A percentile compares a stretch with the other conserved stretches of the same genome.
These are phyloP conservation scores for Dothiorella sarmentorum DNA, from an alignment of 2,329 filamentous ascomycete species.

Conservation along the genomic window DNA sequence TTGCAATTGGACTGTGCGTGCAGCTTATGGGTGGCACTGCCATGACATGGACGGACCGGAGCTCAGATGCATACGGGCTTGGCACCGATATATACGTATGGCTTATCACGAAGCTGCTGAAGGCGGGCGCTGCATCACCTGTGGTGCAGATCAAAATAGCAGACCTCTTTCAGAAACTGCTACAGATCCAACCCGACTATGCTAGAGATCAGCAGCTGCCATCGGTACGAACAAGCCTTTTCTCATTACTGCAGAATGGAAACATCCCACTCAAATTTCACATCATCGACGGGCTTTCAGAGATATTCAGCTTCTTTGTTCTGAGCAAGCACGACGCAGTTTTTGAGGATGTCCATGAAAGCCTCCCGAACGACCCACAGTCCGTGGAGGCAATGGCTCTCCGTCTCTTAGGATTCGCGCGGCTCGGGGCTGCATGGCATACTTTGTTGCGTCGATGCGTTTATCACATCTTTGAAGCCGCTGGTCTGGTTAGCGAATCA, in stretches of 20 bases:
- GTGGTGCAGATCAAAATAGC: constrained; percentile 65
- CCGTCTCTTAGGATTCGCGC: constrained; percentile 71
- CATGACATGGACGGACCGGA: constrained; percentile 59
- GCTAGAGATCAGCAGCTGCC: constrained; percentile 57
- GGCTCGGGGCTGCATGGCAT: constrained; percentile 77
- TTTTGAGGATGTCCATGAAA: constrained; percentile 77
- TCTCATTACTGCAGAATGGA: constrained; percentile 66
- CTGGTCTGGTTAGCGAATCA: constrained; percentile 66
- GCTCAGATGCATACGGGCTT: constrained; percentile 57
- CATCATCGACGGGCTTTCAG: constrained; percentile 65
- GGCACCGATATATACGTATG: constrained; percentile 77
- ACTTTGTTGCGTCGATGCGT: constrained; percentile 82
- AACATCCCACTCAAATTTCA: constrained; percentile 71
- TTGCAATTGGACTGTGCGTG: constrained; percentile 64
- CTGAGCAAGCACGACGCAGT: constrained; percentile 79
- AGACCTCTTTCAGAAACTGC: constrained; percentile 65
- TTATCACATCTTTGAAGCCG: constrained; percentile 91
- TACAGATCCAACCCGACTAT: constrained; percentile 66
- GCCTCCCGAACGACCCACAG: constrained; percentile 68
- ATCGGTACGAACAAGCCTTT: constrained; percentile 67
- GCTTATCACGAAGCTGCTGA: constrained; percentile 65
- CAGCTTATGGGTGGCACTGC: constrained; percentile 64
- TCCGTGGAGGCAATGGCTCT: constrained; percentile 81
- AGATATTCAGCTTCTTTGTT: constrained; percentile 77
- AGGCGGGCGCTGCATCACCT: constrained; percentile 66